Conservation (phyloP, 2,329 filamentous ascomycete species). For the Stromatinia cepivora region DNA sequence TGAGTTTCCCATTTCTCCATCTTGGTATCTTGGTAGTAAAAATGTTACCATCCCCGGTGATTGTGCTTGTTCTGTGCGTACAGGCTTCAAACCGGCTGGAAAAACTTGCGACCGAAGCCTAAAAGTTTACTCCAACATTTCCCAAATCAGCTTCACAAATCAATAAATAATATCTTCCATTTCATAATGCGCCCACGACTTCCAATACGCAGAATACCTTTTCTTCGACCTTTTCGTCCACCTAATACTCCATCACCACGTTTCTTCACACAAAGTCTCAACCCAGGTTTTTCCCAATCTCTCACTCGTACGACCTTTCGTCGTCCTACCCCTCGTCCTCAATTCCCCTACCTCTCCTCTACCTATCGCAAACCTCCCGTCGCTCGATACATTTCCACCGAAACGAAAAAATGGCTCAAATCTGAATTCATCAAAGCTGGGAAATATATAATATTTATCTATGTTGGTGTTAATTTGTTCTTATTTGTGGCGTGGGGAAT, state of each 20-base stretch:
- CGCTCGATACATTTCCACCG: conserved; percentile 76
- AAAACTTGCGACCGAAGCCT: conserved; percentile 19
- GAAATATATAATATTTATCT: conserved; percentile 67
- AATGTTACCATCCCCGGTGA: background rate
- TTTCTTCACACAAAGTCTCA: conserved; percentile 56
- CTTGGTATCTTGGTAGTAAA: background rate
- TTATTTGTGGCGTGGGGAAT: conserved; percentile 64
- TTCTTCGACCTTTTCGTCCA: conserved; percentile 43
- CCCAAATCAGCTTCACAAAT: background rate
- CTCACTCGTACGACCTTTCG: conserved; percentile 23
- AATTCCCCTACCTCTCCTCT: conserved; percentile 62
- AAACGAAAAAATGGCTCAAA: conserved; percentile 68
- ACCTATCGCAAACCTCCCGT: conserved; percentile 43
- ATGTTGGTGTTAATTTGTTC: conserved; percentile 60
- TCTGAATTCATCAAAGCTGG: conserved; percentile 69
- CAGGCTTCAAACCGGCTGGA: conserved; percentile 11
- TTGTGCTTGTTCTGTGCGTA: background rate
- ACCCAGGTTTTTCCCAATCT: conserved; percentile 41
- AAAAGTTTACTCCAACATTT: conserved; percentile 7
- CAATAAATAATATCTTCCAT: background rate
- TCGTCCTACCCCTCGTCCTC: conserved; percentile 51
- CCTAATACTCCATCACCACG: conserved; percentile 43
- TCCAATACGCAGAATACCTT: conserved; percentile 44
- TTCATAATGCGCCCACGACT: conserved; percentile 40
- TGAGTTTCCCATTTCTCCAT: background rate